phyloP scores from a whole-genome alignment of 257 asterid genomes.

The Asclepias syriaca region DNA sequence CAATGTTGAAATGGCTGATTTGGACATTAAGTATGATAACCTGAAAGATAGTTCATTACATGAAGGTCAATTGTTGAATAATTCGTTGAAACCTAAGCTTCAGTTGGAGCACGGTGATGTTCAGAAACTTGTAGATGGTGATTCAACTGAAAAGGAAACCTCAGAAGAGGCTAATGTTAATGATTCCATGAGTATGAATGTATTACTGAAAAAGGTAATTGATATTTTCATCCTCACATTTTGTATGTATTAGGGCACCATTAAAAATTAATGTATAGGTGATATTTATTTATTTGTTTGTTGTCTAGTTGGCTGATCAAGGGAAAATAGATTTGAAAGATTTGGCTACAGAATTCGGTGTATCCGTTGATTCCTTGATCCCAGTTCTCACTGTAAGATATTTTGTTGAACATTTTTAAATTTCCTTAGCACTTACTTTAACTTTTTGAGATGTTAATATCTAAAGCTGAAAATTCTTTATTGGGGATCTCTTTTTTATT shows the following conservation, averaged over 20 bases:
- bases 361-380: conserved; percentile 56
- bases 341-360: conserved; percentile 78
- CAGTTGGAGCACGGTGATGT: conserved; percentile 37
- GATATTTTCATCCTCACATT: not conserved
- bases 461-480: conserved; percentile 6
- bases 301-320: conserved; percentile 67
- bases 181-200: conserved; percentile 35
- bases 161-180: conserved; percentile 31
- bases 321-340: conserved; percentile 65
- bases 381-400: conserved; percentile 55
- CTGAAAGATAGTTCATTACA: conserved; percentile 33
- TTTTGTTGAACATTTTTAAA: not conserved
- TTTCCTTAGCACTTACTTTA: not conserved
- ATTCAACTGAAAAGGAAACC: conserved; percentile 29
- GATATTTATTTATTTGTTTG: conserved; percentile 6
- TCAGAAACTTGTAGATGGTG: conserved; percentile 27
- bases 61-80: conserved; percentile 35
- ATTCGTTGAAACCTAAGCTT: conserved; percentile 29
- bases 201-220: conserved; percentile 76
- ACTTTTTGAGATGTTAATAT: conserved; percentile 15
- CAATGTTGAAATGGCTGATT: conserved; percentile 29
- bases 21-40: conserved; percentile 27
- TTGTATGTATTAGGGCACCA: not conserved
- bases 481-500: too few species aligned
- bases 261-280: not conserved